Conservation (phyloP, 73 alveolate genomes). For the Uronychia binucleata region DNA sequence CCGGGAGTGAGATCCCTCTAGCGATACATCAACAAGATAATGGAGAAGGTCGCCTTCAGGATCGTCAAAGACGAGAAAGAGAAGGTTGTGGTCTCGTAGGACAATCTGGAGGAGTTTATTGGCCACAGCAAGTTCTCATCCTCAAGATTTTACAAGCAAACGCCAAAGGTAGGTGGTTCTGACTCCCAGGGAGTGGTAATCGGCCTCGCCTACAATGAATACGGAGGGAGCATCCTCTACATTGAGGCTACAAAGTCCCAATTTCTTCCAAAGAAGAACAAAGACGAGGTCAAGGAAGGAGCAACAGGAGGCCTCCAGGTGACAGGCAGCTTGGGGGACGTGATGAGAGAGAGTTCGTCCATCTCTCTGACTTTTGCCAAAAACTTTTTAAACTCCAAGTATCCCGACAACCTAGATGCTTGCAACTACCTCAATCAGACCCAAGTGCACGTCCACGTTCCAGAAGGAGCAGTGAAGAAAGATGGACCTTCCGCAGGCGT, state of each 20-base stretch:
- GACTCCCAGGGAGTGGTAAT: slow-evolving; percentile 73
- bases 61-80: slow-evolving; percentile 59
- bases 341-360: slow-evolving; percentile 77
- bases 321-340: slow-evolving; percentile 82
- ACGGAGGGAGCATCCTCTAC: slow-evolving; percentile 82
- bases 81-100: slow-evolving; percentile 50
- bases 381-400: slow-evolving; percentile 55
- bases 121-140: slow-evolving; percentile 63
- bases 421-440: slow-evolving; percentile 37
- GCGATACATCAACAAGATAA: slow-evolving; percentile 67
- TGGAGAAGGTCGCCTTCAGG: slow-evolving; percentile 71
- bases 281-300: neutral
- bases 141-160: slow-evolving; percentile 31
- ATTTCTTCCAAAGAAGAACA: slow-evolving; percentile 19
- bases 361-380: slow-evolving; percentile 80
- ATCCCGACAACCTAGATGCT: slow-evolving; percentile 28
- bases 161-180: neutral
- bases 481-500: slow-evolving; percentile 95
- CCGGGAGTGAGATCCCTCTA: slow-evolving; percentile 84
- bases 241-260: slow-evolving; percentile 67
- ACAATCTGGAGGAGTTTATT: slow-evolving; percentile 70
- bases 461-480: slow-evolving; percentile 90
- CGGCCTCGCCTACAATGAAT: slow-evolving; percentile 85
- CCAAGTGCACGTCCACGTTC: slow-evolving; percentile 80
- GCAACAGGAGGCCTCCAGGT: slow-evolving; percentile 50